phyloP scores from a whole-genome alignment of 2,329 filamentous ascomycete genomes.

The Venturia effusa region DNA sequence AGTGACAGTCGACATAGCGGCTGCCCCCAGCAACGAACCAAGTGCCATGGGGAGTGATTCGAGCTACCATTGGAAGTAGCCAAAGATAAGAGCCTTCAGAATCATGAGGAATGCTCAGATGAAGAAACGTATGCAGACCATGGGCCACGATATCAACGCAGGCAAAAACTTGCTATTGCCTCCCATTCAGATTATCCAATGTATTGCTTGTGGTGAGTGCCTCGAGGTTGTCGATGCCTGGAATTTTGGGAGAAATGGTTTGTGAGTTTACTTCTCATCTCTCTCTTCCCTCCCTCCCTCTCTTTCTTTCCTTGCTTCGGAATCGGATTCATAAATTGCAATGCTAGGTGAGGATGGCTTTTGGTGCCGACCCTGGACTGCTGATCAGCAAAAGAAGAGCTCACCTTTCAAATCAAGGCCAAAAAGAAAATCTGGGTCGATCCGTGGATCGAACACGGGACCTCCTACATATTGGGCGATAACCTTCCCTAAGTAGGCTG shows the following conservation, averaged over 20 bases:
- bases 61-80: background rate
- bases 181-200: background rate
- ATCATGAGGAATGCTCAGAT: background rate
- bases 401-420: background rate
- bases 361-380: background rate
- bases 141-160: background rate
- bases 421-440: background rate
- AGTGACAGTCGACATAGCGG: background rate
- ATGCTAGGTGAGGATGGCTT: background rate
- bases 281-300: background rate
- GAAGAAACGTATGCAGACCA: background rate
- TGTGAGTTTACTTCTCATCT: background rate
- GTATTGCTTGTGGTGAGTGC: background rate
- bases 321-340: too few relatives aligned
- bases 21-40: background rate
- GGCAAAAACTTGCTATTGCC: background rate
- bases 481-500: background rate
- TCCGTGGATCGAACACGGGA: slow-evolving; percentile 6
- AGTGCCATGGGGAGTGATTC: background rate
- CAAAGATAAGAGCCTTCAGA: background rate
- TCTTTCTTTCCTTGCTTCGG: background rate
- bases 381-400: background rate
- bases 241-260: background rate
- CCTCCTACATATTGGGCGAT: background rate
- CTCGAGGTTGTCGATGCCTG: background rate